These are phyloP conservation scores for Tilletia setariae DNA, from an alignment of 1,284 basidiomycete species.

Conservation along the genomic window DNA sequence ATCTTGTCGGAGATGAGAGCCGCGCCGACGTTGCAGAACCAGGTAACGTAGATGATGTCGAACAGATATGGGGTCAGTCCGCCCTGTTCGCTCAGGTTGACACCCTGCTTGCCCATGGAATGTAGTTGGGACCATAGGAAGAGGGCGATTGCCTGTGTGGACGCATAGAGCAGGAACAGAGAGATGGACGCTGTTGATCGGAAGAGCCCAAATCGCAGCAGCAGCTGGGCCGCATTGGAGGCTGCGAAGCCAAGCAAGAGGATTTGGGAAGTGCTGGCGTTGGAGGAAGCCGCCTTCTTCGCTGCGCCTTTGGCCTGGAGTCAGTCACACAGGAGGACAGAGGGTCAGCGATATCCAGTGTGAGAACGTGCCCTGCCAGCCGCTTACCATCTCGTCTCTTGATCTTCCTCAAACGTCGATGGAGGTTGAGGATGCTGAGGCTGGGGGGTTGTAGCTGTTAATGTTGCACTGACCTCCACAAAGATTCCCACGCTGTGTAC, in stretches of 20 bases:
- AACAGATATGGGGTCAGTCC: conserved; percentile 56
- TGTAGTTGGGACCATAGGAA: conserved; percentile 42
- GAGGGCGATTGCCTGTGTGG: conserved; percentile 47
- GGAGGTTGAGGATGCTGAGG: neutral
- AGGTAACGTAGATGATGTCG: conserved; percentile 55
- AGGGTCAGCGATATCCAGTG: too few species aligned
- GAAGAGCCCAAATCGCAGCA: conserved; percentile 36
- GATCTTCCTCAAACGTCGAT: neutral
- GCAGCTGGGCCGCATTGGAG: conserved; percentile 42
- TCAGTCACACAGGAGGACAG: too few species aligned
- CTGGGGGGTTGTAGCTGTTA: too few species aligned
- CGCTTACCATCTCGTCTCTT: conserved; percentile 1
- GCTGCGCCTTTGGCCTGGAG: conserved; percentile 12
- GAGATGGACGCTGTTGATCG: conserved; percentile 20
- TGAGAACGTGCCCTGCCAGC: neutral
- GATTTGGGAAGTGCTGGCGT: conserved; percentile 35
- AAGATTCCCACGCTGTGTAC: too few species aligned
- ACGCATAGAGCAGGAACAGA: conserved; percentile 32
- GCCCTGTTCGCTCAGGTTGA: conserved; percentile 42
- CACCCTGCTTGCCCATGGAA: conserved; percentile 50
- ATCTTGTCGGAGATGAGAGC: conserved; percentile 45
- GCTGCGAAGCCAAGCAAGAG: conserved; percentile 45
- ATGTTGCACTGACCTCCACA: too few species aligned
- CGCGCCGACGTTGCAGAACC: conserved; percentile 52
- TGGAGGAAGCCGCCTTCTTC: conserved; percentile 19